phyloP scores from a whole-genome alignment of 495 filamentous ascomycete genomes.

The Neurospora tetraspora region DNA sequence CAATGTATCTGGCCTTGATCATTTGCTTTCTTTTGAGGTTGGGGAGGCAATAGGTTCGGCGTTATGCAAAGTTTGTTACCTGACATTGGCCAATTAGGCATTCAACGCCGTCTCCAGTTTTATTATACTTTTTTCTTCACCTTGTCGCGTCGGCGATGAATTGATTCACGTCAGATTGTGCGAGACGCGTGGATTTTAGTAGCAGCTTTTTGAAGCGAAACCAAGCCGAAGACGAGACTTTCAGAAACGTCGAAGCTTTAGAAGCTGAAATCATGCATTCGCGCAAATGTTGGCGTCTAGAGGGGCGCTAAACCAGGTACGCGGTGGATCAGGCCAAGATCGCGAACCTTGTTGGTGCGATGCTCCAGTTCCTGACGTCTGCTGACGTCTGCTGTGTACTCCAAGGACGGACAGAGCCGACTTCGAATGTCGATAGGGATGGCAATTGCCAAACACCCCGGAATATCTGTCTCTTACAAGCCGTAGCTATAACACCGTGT shows the following conservation, averaged over 20 bases:
- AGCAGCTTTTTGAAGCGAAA: background rate
- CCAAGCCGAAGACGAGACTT: background rate
- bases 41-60: background rate
- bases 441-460: background rate
- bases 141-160: background rate
- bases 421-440: background rate
- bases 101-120: background rate
- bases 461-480: background rate
- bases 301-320: background rate
- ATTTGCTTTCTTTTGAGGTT: background rate
- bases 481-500: background rate
- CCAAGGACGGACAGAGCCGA: background rate
- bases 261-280: background rate
- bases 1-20: background rate
- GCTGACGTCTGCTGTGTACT: background rate
- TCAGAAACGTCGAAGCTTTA: background rate
- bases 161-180: background rate
- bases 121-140: background rate
- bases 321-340: background rate
- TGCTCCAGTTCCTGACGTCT: background rate
- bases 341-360: background rate
- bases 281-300: background rate
- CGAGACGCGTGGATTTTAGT: background rate
- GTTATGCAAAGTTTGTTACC: background rate
- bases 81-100: slow-evolving; percentile 15